These are phyloP conservation scores for Leccinum pachyderme DNA, from an alignment of 1,284 basidiomycete species.

Conservation along the genomic window DNA sequence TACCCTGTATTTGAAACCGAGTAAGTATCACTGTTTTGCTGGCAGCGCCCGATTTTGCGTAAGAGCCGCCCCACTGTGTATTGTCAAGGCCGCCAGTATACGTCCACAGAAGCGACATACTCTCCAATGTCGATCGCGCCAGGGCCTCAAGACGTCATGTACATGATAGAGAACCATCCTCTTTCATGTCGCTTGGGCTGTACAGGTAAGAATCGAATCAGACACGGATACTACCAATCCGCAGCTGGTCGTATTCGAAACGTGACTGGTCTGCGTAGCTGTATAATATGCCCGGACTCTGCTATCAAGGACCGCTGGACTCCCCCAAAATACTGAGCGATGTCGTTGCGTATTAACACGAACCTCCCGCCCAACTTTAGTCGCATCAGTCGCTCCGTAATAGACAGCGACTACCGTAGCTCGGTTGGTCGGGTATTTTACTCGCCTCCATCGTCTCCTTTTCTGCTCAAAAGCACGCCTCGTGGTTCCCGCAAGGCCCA, in stretches of 20 bases:
- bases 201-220: conserved; percentile 10
- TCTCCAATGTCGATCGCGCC: conserved; percentile 20
- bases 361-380: conserved; percentile 22
- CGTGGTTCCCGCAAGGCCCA: conserved; percentile 33
- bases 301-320: not conserved
- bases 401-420: conserved; percentile 13
- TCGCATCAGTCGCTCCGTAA: conserved; percentile 18
- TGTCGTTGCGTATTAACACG: conserved; percentile 34
- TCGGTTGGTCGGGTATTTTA: conserved; percentile 11
- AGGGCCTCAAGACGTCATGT: conserved; percentile 19
- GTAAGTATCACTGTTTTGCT: not conserved
- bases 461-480: conserved; percentile 26
- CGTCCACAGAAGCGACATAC: conserved; percentile 8
- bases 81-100: not conserved
- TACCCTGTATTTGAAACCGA: conserved; percentile 21
- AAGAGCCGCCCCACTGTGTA: conserved; percentile 5
- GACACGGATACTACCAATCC: conserved; percentile 6
- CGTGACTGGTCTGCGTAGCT: conserved; percentile 19
- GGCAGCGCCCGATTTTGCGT: conserved; percentile 13
- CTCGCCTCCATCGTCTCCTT: conserved; percentile 21
- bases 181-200: conserved; percentile 16
- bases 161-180: conserved; percentile 9
- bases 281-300: conserved; percentile 23
- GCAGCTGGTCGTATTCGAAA: conserved; percentile 25
- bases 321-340: conserved; percentile 16